Evolutionary conservation across 805 yeast genomes (phyloP), one percentile per base, ranked within the genome.

Genomic region (Zygosaccharomyces kombuchaensis): DNA sequence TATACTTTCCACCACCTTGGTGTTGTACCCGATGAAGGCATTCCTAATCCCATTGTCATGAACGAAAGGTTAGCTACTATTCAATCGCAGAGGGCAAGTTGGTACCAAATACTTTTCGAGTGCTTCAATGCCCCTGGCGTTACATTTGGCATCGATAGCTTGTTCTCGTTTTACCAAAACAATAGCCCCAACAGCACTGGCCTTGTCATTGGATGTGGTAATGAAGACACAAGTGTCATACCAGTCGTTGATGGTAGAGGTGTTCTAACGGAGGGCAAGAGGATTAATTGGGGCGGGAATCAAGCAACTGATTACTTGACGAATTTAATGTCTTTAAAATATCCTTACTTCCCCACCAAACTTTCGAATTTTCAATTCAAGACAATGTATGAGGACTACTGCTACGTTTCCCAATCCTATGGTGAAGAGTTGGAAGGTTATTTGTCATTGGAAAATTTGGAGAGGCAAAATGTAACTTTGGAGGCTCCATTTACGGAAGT

Each of bases 271-370:
- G 83, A 82, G 47, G 71, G 89, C 7, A 89, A 88, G 58, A 73
- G 98, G 58, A 78, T 93, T 31, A 88, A 87, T 60, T 87, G 93
- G 87, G 98, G 98, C 49, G 98, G 96, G 9, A 77, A 78, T 50
- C 85, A 78, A 36, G 76, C 90, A 1, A 77, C 75, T 25, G 78
- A 75, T 32, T 90, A 75, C 55, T 62, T 93, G 59, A 76, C 74
- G 46, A 76, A 73, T 53, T 73, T 84, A 29, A 66, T 93, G 40
- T 74, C 81, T 1, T 71, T 93, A 58, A 93, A 93, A 63, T 93
- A 93, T 65, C 98, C 99, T 1, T 84, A 80, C 55, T 93, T 90
- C 63, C 98, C 99, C 4, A 69, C 86, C 1, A 84, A 81, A 53
- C 68, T 91, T 44, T 72, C 80, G 6, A 67, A 70, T 9, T 69